Evolutionary conservation across 371 early-diverging fungal genomes (phyloP), one percentile per base, ranked within the genome.

Genomic region (Capillidium rhysosporum): DNA sequence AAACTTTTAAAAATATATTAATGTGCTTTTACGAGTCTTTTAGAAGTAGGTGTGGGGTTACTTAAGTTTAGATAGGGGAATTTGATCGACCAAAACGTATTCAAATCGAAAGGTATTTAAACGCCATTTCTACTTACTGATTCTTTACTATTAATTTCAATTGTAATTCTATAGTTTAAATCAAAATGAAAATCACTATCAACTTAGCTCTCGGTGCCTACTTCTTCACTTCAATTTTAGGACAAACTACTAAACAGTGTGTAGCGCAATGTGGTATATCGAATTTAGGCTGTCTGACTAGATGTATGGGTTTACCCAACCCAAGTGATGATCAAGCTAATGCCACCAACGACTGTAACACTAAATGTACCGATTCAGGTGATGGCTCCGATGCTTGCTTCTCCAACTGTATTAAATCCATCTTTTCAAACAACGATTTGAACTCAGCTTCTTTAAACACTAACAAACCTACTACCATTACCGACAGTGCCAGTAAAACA

Each of bases 251-350:
- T 21, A 43, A 43, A 18, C 43, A 43, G 21, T 43, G 43, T 18
- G 18, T 18, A 16, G 5, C 16, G 8, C 43, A 43, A 43, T 43
- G 51, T 18, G 24, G 24, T 2, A n/a, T n/a, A n/a, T 20, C 20
- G 10, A 38, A 51, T 51, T n/a, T 21, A 14, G 16, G 16, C 8
- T 51, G 51, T 9, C 38, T 34, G 1, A 21, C 51, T 2, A 21
- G 28, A 51, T 51, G 51, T 9, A 18, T 40, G 24, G 14, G 24
- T 2, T 14, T 51, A 23, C 51, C 51, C 28, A 26, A 29, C 28
- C 51, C 51, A 7, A 51, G 12, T 2, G 51, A 51, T n/a, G 31
- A 34, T 1, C 51, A 51, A 30, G 34, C 51, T 16, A 51, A 51
- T 21, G 34, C 29, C 8, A 51, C 51, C 5, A 34, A 30, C 21